Conservation (phyloP, 805 yeast genomes). For the Metschnikowia continentalis region DNA sequence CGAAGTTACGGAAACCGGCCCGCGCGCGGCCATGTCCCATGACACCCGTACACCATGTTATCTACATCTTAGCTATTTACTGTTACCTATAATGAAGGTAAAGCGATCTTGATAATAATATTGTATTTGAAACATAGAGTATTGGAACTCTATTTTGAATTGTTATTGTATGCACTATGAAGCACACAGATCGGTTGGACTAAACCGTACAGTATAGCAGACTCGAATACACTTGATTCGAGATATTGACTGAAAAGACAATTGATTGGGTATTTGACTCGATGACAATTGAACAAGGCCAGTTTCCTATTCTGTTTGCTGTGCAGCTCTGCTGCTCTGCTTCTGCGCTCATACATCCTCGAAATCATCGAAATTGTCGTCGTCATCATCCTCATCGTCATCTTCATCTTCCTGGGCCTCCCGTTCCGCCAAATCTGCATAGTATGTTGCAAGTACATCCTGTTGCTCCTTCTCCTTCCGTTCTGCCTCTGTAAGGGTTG, state of each 20-base stretch:
- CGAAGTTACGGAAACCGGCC: not conserved
- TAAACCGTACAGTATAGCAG: too few species aligned
- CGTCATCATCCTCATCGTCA: constrained; percentile 47
- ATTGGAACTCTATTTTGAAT: too few species aligned
- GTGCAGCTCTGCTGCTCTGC: too few species aligned
- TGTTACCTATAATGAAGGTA: not conserved
- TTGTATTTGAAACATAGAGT: too few species aligned
- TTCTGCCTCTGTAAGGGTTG: constrained; percentile 14
- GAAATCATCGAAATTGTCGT: constrained; percentile 32
- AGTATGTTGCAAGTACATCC: constrained; percentile 63
- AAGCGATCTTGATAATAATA: not conserved
- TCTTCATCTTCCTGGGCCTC: constrained; percentile 61
- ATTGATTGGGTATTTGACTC: too few species aligned
- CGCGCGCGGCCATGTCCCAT: not conserved
- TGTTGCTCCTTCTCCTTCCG: constrained; percentile 50
- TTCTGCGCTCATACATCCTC: constrained; percentile 19
- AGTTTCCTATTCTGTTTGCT: too few species aligned
- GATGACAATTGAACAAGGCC: too few species aligned
- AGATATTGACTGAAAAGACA: too few species aligned
- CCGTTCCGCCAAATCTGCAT: constrained; percentile 68
- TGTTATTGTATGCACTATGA: not conserved
- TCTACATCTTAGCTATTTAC: not conserved
- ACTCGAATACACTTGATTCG: too few species aligned
- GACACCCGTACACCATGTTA: not conserved
- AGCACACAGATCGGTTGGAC: not conserved